Evolutionary conservation across 2,329 filamentous ascomycete species (phyloP), one percentile per base, ranked within the genome.

Genomic region (Venturia nashicola): DNA sequence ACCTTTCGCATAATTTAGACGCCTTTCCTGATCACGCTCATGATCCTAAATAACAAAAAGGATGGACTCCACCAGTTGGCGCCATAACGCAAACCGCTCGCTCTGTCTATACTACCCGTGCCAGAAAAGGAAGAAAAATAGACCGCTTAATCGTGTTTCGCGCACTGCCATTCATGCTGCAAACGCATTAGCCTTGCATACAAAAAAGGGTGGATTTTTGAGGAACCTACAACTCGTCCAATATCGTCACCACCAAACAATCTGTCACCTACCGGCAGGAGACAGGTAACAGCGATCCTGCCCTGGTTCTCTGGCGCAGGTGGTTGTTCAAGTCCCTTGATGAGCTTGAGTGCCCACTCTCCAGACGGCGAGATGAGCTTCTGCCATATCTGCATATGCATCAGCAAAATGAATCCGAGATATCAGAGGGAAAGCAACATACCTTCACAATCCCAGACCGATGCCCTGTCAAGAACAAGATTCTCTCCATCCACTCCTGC

Each of bases 211-310:
- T n/a, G 11, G 27, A 27, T 8, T 12, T 7, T 39, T 39, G 18
- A n/a, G 36, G 14, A 65, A 84, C 86, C 83, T 72, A 94, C 90
- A 75, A 99, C 93, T 79, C 87, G 83, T 39, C 94, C 94, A 67
- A 91, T 88, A 67, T 97, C 94, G 77, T 97, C 94, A 3, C 93
- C 94, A 0, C 92, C 96, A 75, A 97, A 97, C 11, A 97, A 86
- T 66, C 87, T 83, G 67, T 88, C 86, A 62, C 90, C 85, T 82
- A 92, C 89, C 2, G 93, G 89, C 64, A 89, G 81, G 62, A 99
- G 89, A 72, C 89, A 95, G 44, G 89, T 96, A 66, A 97, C 92
- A 0, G 87, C 86, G 2, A 88, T 86, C 43, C 74, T 69, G 71
- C 85, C 76, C 72, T 83, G 78, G 81, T 81, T 86, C 61, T 83